These are phyloP conservation scores for Aspergillus saccharolyticus DNA, from an alignment of 495 filamentous ascomycete genomes.

Conservation along the genomic window DNA sequence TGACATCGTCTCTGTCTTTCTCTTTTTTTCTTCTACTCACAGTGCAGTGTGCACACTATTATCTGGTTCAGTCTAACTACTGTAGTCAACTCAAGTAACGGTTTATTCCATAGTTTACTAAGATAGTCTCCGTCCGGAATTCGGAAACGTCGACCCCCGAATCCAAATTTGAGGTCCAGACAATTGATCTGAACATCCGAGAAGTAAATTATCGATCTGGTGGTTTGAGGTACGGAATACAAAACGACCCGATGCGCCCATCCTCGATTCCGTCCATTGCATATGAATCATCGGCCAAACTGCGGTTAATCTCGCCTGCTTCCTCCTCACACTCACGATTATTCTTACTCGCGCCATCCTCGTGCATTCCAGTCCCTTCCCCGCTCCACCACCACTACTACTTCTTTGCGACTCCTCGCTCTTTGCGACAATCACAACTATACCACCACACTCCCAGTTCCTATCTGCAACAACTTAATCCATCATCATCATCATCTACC, in stretches of 20 bases:
- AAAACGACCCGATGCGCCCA: neutral
- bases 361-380: neutral
- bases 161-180: too few species aligned
- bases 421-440: neutral
- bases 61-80: too few species aligned
- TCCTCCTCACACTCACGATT: too few species aligned
- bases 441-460: neutral
- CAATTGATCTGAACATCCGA: neutral
- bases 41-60: too few species aligned
- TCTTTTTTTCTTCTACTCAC: neutral
- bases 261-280: neutral
- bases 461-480: too few species aligned
- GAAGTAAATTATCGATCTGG: neutral
- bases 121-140: too few species aligned
- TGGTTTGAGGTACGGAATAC: neutral
- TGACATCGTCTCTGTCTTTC: neutral
- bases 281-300: neutral
- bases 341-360: neutral
- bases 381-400: neutral
- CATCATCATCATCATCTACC: conserved; percentile 12
- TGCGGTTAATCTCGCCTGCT: neutral
- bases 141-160: too few species aligned
- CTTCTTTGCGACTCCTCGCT: neutral
- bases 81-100: too few species aligned
- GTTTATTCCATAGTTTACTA: too few species aligned